phyloP scores from a whole-genome alignment of 2,329 filamentous ascomycete species.

The Lojkania enalia region DNA sequence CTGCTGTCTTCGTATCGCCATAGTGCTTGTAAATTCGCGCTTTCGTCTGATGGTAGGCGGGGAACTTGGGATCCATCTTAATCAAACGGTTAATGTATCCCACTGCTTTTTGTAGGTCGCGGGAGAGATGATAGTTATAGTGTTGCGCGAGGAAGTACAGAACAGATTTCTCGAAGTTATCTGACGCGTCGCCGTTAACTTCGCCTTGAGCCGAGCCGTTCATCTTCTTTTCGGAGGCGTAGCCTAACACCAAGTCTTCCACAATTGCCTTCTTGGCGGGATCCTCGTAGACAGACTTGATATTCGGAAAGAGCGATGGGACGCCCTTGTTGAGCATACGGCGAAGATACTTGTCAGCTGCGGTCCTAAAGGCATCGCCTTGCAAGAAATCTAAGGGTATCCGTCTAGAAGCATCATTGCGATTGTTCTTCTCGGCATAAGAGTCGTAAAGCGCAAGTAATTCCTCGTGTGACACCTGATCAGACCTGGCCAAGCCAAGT shows the following conservation, averaged over 20 bases:
- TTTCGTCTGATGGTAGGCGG: slow-evolving; percentile 94
- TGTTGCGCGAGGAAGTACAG: slow-evolving; percentile 96
- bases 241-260: slow-evolving; percentile 75
- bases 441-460: slow-evolving; percentile 78
- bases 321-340: slow-evolving; percentile 90
- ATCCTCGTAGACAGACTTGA: slow-evolving; percentile 89
- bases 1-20: slow-evolving; percentile 77
- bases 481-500: slow-evolving; percentile 64
- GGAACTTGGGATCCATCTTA: slow-evolving; percentile 74
- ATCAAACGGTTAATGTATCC: slow-evolving; percentile 84
- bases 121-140: slow-evolving; percentile 89
- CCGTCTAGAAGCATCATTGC: slow-evolving; percentile 81
- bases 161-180: slow-evolving; percentile 72
- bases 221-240: slow-evolving; percentile 63
- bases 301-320: slow-evolving; percentile 93
- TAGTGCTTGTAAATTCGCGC: slow-evolving; percentile 92
- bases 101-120: slow-evolving; percentile 78
- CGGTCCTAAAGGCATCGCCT: slow-evolving; percentile 78
- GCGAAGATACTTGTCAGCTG: slow-evolving; percentile 77
- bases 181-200: slow-evolving; percentile 57
- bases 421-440: slow-evolving; percentile 78
- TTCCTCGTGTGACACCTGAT: slow-evolving; percentile 67
- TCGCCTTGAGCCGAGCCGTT: slow-evolving; percentile 56
- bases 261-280: slow-evolving; percentile 76
- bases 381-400: slow-evolving; percentile 88